These are phyloP conservation scores for Blastocystis sp. DNA, from an alignment of 352 stramenopile genomes.

Conservation along the genomic window DNA sequence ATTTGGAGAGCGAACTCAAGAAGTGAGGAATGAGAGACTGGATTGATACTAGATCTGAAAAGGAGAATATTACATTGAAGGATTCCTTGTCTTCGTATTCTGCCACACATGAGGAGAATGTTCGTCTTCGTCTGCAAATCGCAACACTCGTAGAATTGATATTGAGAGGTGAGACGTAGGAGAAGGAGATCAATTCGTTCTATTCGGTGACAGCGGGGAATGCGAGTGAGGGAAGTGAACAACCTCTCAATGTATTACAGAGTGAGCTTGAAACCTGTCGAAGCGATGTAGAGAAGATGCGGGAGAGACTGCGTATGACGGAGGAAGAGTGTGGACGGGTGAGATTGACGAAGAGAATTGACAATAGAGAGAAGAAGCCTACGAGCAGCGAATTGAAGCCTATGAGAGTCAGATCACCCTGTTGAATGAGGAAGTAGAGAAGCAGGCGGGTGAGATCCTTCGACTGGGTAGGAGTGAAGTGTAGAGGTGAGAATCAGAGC, in stretches of 20 bases:
- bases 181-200: conserved; percentile 37
- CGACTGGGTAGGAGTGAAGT: background rate
- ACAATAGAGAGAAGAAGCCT: background rate
- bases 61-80: background rate
- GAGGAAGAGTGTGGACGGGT: too few relatives aligned
- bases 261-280: too few relatives aligned
- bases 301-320: too few relatives aligned
- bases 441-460: background rate
- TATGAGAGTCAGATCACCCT: conserved; percentile 44
- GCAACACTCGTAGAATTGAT: background rate
- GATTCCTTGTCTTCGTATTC: background rate
- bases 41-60: background rate
- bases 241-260: too few relatives aligned
- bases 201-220: background rate
- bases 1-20: background rate
- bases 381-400: background rate
- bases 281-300: too few relatives aligned
- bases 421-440: conserved; percentile 6
- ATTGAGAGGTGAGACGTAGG: background rate
- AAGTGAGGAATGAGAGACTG: background rate
- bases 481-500: background rate
- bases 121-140: conserved; percentile 33
- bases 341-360: background rate
- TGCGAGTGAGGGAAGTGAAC: background rate
- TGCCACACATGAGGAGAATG: conserved; percentile 11